phyloP scores from a whole-genome alignment of 176 grass and related monocot species.

The Areca catechu region DNA sequence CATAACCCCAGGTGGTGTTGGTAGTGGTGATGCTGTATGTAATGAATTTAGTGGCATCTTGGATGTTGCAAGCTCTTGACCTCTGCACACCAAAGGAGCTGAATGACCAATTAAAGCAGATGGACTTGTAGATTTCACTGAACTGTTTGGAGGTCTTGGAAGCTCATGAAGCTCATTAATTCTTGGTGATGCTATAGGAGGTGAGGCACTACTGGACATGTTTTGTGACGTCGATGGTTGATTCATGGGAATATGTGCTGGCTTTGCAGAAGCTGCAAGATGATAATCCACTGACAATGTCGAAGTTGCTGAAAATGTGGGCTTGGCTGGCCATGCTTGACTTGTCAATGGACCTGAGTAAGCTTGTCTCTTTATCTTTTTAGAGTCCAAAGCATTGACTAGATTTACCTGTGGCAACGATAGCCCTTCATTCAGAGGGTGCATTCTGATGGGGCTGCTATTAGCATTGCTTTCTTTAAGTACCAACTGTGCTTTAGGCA shows the following conservation, averaged over 20 bases:
- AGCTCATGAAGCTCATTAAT: conserved; percentile 95
- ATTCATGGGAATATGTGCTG: conserved; percentile 36
- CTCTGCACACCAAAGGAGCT: conserved; percentile 60
- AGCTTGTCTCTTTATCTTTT: conserved; percentile 57
- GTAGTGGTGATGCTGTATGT: conserved; percentile 76
- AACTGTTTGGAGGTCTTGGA: conserved; percentile 59
- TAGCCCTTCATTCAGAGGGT: conserved; percentile 22
- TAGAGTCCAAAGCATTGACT: conserved; percentile 37
- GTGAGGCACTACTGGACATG: conserved; percentile 39
- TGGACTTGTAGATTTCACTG: conserved; percentile 33
- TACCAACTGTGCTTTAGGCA: conserved; percentile 45
- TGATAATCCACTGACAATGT: conserved; percentile 37
- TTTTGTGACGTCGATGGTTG: conserved; percentile 23
- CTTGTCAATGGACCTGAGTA: conserved; percentile 64
- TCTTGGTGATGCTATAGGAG: conserved; percentile 49
- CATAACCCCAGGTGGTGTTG: conserved; percentile 59
- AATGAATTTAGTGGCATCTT: conserved; percentile 32
- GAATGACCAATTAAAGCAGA: conserved; percentile 63
- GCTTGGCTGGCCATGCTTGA: conserved; percentile 3
- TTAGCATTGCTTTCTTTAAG: conserved; percentile 78
- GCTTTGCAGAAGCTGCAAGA: conserved; percentile 26
- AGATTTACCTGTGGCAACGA: conserved; percentile 29
- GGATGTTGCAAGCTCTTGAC: conserved; percentile 35
- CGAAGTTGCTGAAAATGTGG: not conserved
- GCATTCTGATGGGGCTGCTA: conserved; percentile 29